These are phyloP conservation scores for Russula virescens DNA, from an alignment of 768 basidiomycete species.

Conservation along the genomic window DNA sequence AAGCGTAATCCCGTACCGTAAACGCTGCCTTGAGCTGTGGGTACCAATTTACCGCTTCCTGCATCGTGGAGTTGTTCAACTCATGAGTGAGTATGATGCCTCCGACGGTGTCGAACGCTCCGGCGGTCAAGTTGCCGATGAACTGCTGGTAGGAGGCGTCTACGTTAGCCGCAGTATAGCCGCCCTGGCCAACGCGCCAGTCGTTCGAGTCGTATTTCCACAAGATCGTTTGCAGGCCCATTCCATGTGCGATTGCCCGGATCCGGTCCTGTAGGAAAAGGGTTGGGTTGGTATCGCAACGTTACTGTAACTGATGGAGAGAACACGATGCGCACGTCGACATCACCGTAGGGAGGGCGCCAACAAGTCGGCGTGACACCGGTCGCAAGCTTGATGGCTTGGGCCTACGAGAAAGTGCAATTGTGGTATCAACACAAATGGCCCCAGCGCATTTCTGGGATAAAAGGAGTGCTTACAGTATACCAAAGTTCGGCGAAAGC, in stretches of 20 bases:
- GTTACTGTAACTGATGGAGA: background rate
- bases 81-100: constrained; percentile 55
- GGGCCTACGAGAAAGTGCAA: constrained; percentile 30
- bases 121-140: constrained; percentile 11
- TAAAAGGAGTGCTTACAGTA: constrained; percentile 35
- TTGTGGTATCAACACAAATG: background rate
- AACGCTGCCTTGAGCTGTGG: constrained; percentile 42
- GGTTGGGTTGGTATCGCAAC: background rate
- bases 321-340: constrained; percentile 38
- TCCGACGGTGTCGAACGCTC: constrained; percentile 29
- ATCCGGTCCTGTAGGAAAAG: constrained; percentile 46
- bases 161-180: constrained; percentile 1
- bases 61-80: constrained; percentile 56
- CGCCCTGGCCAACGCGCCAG: constrained; percentile 41
- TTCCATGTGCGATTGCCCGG: constrained; percentile 58
- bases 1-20: constrained; percentile 28
- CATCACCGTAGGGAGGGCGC: constrained; percentile 59
- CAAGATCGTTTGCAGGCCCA: constrained; percentile 67
- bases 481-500: constrained; percentile 79
- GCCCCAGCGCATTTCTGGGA: background rate
- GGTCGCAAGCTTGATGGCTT: constrained; percentile 48
- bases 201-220: constrained; percentile 69
- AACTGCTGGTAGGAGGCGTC: constrained; percentile 11
- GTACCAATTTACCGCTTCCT: constrained; percentile 49
- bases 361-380: constrained; percentile 57